Base-by-base conservation (phyloP, 768 basidiomycete species). In the Ramaria sp. region DNA sequence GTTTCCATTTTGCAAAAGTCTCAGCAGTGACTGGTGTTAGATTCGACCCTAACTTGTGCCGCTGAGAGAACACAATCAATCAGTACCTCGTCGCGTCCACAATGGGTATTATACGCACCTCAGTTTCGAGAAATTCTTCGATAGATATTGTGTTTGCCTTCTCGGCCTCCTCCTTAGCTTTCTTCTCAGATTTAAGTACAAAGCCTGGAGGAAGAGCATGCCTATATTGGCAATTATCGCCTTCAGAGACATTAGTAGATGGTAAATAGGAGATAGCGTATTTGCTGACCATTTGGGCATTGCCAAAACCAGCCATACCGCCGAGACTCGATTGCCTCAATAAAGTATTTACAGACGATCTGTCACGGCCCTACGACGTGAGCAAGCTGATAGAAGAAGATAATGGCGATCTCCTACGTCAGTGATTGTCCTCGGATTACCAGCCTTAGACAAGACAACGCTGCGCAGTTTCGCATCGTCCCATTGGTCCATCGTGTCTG, bases 401-500 rank as follows among this genome's bases (percentile, higher is more conserved):
- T 76, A 58, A 10, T 3, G 34, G 9, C 13, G 9, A 3, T 37
- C 9, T 37, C 34, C 13, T 64, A 92, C 91, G 66, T 98, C 95
- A 38, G 95, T 98, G 2, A 85, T 87, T 24, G 90, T 95, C 62
- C 84, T 80, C 51, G 90, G 91, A 70, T 94, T 96, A 27, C 94
- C 94, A 60, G 82, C 78, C 70, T 92, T 94, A 10, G 85, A 87
- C 17, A 83, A 63, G 1, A 98, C 91, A 56, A 98, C 96, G n/a
- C 72, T 81, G 39, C 82, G 78, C 57, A 99, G 74, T 71, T 97
- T 97, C 65, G 85, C 92, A 59, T 98, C 89, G 70, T 96, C 92
- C 96, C 96, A 99, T 60, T 75, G 83, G 63, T 96, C 93, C 96
- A 98, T 98, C 11, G 91, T 93, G 72, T 98, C 94, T 93, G 61